A percentile compares a stretch with the other conserved stretches of the same genome.
These are phyloP conservation scores for Corchorus capsularis DNA, from an alignment of 345 rosid species.

Conservation along the genomic window DNA sequence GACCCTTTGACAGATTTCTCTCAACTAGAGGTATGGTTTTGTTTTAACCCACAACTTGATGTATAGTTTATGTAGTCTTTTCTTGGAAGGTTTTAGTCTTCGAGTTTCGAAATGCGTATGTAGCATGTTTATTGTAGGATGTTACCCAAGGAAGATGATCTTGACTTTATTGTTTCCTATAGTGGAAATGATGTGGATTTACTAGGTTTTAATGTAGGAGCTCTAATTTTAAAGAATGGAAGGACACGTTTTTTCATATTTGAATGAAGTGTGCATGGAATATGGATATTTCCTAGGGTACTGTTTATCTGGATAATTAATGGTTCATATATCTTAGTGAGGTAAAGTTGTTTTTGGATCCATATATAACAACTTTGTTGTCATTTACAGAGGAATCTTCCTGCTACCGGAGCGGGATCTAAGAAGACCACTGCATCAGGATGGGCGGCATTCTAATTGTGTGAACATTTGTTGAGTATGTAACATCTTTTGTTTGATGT, in stretches of 20 bases:
- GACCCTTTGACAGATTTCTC: constrained; percentile 75
- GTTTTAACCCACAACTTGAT: background rate
- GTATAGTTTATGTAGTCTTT: background rate
- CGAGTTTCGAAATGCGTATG: no score
- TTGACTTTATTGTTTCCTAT: background rate
- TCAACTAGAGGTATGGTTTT: constrained; percentile 64
- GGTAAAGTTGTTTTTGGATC: background rate
- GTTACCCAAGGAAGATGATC: no score
- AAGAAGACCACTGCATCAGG: constrained; percentile 75
- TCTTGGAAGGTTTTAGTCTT: background rate
- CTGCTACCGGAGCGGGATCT: constrained; percentile 57
- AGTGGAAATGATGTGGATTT: background rate
- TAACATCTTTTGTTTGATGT: constrained; percentile 27
- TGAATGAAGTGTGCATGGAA: background rate
- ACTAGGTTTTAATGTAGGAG: background rate
- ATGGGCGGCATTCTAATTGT: constrained; percentile 90
- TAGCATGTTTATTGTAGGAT: no score
- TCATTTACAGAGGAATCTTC: constrained; percentile 76
- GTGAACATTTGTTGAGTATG: constrained; percentile 24
- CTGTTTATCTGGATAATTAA: background rate
- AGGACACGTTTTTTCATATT: background rate
- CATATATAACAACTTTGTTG: constrained; percentile 5
- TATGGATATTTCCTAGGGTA: background rate
- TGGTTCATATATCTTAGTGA: background rate
- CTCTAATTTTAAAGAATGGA: constrained; percentile 7